phyloP scores from a whole-genome alignment of 2,329 filamentous ascomycete genomes.

The Trichoderma hamatum region DNA sequence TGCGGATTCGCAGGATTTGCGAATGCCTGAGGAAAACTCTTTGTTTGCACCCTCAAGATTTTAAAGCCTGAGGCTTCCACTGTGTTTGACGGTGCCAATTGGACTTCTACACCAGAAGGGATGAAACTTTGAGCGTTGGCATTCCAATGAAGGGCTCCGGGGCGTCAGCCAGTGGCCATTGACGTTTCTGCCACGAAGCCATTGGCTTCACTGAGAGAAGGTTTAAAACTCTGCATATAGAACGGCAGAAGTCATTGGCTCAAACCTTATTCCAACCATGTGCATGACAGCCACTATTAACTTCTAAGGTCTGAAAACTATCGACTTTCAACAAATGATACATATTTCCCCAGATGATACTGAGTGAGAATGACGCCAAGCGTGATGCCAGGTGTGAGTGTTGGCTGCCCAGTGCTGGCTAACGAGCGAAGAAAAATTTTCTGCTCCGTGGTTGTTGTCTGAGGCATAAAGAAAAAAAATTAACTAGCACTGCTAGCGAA shows the following conservation, averaged over 20 bases:
- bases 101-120: constrained; percentile 27
- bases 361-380: background rate
- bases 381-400: background rate
- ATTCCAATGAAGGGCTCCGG: constrained; percentile 15
- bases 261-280: constrained; percentile 19
- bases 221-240: background rate
- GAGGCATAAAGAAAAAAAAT: constrained; percentile 29
- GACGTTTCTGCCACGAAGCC: constrained; percentile 11
- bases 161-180: constrained; percentile 17
- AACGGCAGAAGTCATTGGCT: constrained; percentile 11
- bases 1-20: constrained; percentile 33
- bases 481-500: constrained; percentile 1
- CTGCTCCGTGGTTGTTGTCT: constrained; percentile 29
- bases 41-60: constrained; percentile 35
- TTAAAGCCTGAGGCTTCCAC: constrained; percentile 40
- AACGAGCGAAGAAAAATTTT: constrained; percentile 24
- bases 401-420: background rate
- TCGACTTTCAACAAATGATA: background rate
- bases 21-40: constrained; percentile 10
- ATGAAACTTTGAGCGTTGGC: constrained; percentile 1
- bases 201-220: background rate
- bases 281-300: background rate
- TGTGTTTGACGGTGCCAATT: constrained; percentile 21
- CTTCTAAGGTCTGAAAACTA: background rate
- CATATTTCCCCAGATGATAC: background rate